Base-by-base conservation (phyloP, 2,329 filamentous ascomycete genomes). In the Trichoderma endophyticum region DNA sequence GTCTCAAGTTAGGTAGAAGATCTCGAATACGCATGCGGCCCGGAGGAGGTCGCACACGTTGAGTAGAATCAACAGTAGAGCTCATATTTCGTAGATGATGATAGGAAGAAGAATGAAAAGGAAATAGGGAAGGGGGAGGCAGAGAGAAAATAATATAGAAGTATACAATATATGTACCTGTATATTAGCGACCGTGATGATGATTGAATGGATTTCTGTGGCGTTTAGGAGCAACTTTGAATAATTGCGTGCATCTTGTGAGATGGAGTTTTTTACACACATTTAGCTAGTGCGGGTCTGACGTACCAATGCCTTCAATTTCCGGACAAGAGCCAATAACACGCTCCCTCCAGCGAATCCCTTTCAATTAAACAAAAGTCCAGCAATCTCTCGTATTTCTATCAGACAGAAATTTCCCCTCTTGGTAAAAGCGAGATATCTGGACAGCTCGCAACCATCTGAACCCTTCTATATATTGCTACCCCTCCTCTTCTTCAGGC, bases 1-100 rank as follows among this genome's bases (percentile, higher is more conserved):
- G 77, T 72, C 80, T 73, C 70, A 85, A 74, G 51, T 79, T 73
- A 2, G 84, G 84, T 18, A 85, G 76, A 28, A 84, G 76, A 26
- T 83, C 80, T 18, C 84, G 80, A 61, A 85, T 71, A 28, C 64
- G 64, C 30, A 57, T 65, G 28, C 70, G 70, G 39, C 78, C 76
- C 6, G 14, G 30, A 3, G 66, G 59, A 26, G 54, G 32, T 43
- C 24, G 26, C 5, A 60, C 30, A 34, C 18, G 57, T 18, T 34
- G 57, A 14, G 57, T 3, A 36, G 57, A 32, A 14, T 60, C 57
- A 21, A 18, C 12, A 14, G 18, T 3, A 32, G 57, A 21, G 28
- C 18, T 34, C 57, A 60, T 60, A 43, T 21, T 48, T 48, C 9
- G n/a, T 5, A 11, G 8, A 30, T 21, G 9, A 3, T 21, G 28